Evolutionary conservation across 208 protist species (phyloP).

Genomic region (Trypanosoma scelopori): DNA sequence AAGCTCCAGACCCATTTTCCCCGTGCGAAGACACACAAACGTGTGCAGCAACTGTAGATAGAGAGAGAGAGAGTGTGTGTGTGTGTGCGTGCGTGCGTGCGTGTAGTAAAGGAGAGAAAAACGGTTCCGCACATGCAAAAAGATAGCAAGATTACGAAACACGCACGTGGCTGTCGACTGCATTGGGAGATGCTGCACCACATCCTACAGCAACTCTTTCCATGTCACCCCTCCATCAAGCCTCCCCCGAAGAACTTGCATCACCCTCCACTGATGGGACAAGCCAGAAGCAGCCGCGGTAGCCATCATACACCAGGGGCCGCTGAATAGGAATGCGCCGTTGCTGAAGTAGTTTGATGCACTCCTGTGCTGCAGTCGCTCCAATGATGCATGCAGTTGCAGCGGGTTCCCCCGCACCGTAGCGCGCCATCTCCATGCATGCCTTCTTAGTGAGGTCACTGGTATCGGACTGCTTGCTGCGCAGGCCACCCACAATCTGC

Average conservation of each 20-base stretch:
- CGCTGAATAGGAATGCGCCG: slow-evolving; percentile 88
- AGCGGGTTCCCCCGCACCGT: slow-evolving; percentile 83
- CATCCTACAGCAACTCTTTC: no score
- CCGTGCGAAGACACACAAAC: no score
- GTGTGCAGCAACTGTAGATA: no score
- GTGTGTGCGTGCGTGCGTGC: no score
- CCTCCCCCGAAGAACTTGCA: neutral
- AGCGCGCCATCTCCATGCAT: slow-evolving; percentile 74
- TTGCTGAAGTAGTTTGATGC: slow-evolving; percentile 94
- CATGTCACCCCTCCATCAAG: no score
- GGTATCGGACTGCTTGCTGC: neutral
- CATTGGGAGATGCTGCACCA: no score
- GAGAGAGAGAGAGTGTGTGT: no score
- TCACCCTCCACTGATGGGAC: neutral
- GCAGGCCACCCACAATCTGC: slow-evolving; percentile 6
- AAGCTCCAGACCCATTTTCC: no score
- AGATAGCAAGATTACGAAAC: no score
- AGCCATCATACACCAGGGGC: slow-evolving; percentile 94
- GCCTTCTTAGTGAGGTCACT: slow-evolving; percentile 12
- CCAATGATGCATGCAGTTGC: slow-evolving; percentile 91
- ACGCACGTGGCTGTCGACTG: no score
- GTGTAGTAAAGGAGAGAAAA: no score
- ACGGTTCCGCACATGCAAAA: no score
- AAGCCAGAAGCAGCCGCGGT: slow-evolving; percentile 43
- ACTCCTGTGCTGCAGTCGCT: slow-evolving; percentile 93